Percentiles rank a stretch among this genome's conserved stretches.
Evolutionary conservation across 805 yeast genomes (phyloP).

Genomic region (Metschnikowia orientalis): DNA sequence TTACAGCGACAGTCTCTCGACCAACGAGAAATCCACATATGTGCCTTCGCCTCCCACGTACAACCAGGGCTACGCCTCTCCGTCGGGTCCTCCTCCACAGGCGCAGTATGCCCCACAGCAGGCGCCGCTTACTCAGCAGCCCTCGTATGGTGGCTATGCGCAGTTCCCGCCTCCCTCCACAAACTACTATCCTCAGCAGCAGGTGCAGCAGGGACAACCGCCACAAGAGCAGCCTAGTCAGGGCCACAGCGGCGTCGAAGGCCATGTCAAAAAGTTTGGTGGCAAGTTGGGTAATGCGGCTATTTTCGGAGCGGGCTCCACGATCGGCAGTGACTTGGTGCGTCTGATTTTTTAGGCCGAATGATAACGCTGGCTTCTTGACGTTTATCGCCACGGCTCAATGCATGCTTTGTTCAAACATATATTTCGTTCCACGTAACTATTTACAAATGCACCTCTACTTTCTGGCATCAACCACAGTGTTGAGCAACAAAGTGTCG

Average conservation of each 20-base stretch:
- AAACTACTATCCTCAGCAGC: slow-evolving; percentile 40
- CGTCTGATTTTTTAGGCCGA: slow-evolving; percentile 56
- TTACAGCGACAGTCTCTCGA: no score
- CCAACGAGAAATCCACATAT: neutral
- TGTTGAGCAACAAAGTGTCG: slow-evolving; percentile 86
- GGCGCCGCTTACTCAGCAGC: slow-evolving; percentile 21
- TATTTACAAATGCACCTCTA: slow-evolving; percentile 17
- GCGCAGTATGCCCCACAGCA: slow-evolving; percentile 7
- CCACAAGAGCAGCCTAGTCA: slow-evolving; percentile 17
- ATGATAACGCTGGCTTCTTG: no score
- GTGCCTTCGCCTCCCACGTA: slow-evolving; percentile 2
- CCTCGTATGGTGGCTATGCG: slow-evolving; percentile 32
- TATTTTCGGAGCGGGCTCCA: slow-evolving; percentile 94
- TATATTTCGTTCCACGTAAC: slow-evolving; percentile 12
- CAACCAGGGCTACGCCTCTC: slow-evolving; percentile 1
- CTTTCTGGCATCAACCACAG: slow-evolving; percentile 72
- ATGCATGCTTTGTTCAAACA: no score
- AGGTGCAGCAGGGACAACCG: slow-evolving; percentile 23
- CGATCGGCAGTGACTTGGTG: slow-evolving; percentile 80
- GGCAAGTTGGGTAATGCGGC: slow-evolving; percentile 88
- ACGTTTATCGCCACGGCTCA: no score
- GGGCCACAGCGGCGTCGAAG: slow-evolving; percentile 8
- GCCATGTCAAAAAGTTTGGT: slow-evolving; percentile 59
- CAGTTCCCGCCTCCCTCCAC: slow-evolving; percentile 53
- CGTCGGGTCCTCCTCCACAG: slow-evolving; percentile 2